Base-by-base conservation (phyloP, 306 rosid species). In the Luffa aegyptiaca region DNA sequence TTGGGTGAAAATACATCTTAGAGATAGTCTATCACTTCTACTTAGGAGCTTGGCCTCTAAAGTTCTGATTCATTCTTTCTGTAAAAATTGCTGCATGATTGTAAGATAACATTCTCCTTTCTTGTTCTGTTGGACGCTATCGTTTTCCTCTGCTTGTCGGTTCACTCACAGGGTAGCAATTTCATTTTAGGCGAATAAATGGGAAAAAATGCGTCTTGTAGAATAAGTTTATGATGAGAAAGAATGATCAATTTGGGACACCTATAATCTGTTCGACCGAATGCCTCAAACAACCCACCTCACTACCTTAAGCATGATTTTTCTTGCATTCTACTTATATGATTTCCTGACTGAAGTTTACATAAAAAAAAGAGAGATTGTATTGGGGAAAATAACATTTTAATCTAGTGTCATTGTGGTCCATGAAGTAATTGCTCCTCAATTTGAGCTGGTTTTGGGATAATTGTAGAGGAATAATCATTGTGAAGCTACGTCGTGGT, bases 401-500 rank as follows among this genome's bases (percentile, higher is more conserved):
- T 26, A 72, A 26, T 46, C 39, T 26, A 16, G 59, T 7, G 8
- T 31, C 59, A 72, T 49, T 46, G 10, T 48, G 57, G 37, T 72
- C 31, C 20, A 26, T 71, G 36, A 72, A 72, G 53, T 26, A 48
- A 49, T 31, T 49, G 59, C 36, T 72, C 73, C 16, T 49, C 26
- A 72, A 31, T 31, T 70, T 72, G 77, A 53, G 75, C 56, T 3
- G 63, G 21, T 81, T 65, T 66, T 52, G 77, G 63, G 62, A 51
- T 87, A 53, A 59, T 41, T 86, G 65, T 66, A 93, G 99, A 85
- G 99, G 99, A 63, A 84, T 95, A 87, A 95, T 90, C 76, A 93
- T 95, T 84, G 99, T 95, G 83, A 93, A 95, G 87, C 57, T 95
- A 82, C 84, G 97, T 16, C 78, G 92, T 44, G 99, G 99, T 61